phyloP scores from a whole-genome alignment of 192 early-diverging fungal genomes.

The Coemansia reversa region DNA sequence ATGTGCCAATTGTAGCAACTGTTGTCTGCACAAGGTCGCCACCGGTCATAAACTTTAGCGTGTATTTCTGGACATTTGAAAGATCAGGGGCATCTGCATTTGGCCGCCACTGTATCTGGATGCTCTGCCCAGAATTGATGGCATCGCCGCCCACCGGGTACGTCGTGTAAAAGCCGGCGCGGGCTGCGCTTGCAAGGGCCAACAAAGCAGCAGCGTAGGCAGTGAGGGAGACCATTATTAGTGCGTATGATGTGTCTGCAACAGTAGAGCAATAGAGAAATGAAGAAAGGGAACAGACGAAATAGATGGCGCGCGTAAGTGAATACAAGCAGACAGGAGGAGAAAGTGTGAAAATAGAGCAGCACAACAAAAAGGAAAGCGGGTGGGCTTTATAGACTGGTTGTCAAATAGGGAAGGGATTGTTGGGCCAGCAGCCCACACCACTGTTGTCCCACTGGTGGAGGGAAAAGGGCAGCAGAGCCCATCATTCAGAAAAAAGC shows the following conservation, averaged over 20 bases:
- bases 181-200: conserved; percentile 39
- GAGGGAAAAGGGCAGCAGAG: too few relatives aligned
- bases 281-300: background rate
- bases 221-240: conserved; percentile 42
- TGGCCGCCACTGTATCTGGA: conserved; percentile 41
- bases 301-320: conserved; percentile 6
- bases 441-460: too few relatives aligned
- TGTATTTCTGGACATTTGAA: conserved; percentile 27
- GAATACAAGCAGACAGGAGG: background rate
- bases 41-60: conserved; percentile 53
- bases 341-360: background rate
- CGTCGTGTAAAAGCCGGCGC: conserved; percentile 53
- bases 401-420: background rate
- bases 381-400: background rate
- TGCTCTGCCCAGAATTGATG: conserved; percentile 40
- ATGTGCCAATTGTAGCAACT: conserved; percentile 44
- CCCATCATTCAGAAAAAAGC: too few relatives aligned
- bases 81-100: conserved; percentile 29
- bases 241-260: background rate
- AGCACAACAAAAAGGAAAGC: background rate
- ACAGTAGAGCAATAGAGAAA: background rate
- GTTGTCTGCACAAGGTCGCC: conserved; percentile 52
- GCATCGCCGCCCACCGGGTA: conserved; percentile 46
- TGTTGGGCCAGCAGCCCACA: background rate
- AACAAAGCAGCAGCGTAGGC: conserved; percentile 27